Conservation (phyloP, 2,329 filamentous ascomycete species). For the Immersiporthe knoxdaviesiana region DNA sequence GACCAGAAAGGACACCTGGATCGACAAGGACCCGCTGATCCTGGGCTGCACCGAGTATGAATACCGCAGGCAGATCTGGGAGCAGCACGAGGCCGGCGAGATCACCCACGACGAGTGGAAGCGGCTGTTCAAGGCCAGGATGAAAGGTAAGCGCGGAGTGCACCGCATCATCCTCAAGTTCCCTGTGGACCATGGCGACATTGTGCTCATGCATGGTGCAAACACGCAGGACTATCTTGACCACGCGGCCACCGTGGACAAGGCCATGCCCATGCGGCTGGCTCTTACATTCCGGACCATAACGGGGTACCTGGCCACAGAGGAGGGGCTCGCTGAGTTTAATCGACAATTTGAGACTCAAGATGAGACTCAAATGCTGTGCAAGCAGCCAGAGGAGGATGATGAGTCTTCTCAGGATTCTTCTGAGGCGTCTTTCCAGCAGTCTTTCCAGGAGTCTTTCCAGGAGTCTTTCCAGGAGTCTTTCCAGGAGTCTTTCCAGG, state of each 20-base stretch:
- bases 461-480: no score
- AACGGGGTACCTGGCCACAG: neutral
- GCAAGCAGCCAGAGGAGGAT: neutral
- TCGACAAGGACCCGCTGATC: conserved; percentile 10
- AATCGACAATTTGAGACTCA: neutral
- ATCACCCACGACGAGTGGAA: conserved; percentile 4
- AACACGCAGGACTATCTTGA: conserved; percentile 17
- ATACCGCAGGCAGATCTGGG: neutral
- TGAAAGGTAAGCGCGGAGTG: neutral
- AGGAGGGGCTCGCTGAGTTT: neutral
- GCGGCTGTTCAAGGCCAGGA: neutral
- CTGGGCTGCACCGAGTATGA: conserved; percentile 3
- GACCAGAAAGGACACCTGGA: neutral
- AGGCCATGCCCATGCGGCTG: conserved; percentile 9
- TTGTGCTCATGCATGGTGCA: conserved; percentile 2
- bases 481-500: no score
- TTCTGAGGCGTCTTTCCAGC: no score
- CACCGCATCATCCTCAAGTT: neutral
- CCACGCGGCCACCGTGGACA: neutral
- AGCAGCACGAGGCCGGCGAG: neutral
- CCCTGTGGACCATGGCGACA: conserved; percentile 13
- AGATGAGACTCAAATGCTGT: neutral
- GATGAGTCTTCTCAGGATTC: neutral
- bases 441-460: no score
- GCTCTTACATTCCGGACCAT: conserved; percentile 13